Percentiles rank a stretch among this genome's conserved stretches.
phyloP scores from a whole-genome alignment of 495 filamentous ascomycete species.

The Darksidea phi region DNA sequence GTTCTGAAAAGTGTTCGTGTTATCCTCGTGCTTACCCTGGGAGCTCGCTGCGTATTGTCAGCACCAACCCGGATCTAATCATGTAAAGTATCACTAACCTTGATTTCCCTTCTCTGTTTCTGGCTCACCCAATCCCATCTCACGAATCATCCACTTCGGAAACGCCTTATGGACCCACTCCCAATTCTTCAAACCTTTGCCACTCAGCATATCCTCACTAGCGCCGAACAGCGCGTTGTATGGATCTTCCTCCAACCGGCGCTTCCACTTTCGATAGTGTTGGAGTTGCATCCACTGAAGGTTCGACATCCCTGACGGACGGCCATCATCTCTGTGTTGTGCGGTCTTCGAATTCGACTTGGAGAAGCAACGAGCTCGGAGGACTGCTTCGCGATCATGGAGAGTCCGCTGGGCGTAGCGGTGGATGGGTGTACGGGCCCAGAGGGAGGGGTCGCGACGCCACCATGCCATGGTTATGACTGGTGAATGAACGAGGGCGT shows the following conservation, averaged over 20 bases:
- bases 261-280: conserved; percentile 14
- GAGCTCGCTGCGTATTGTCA: background rate
- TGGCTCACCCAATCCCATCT: background rate
- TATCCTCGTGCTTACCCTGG: background rate
- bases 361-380: conserved; percentile 25
- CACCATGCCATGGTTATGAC: conserved; percentile 14
- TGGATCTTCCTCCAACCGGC: conserved; percentile 11
- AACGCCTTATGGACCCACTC: conserved; percentile 3
- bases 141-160: conserved; percentile 9
- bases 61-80: no score
- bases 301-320: conserved; percentile 8
- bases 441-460: conserved; percentile 19
- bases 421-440: conserved; percentile 12
- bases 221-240: conserved; percentile 20
- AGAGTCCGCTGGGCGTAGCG: conserved; percentile 6
- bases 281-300: conserved; percentile 13
- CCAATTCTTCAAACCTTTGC: conserved; percentile 13
- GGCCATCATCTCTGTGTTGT: conserved; percentile 12
- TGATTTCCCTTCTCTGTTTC: background rate
- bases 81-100: background rate
- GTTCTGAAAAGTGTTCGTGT: background rate
- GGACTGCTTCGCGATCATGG: conserved; percentile 6
- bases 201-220: conserved; percentile 10
- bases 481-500: background rate
- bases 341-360: conserved; percentile 2